Evolutionary conservation across 176 grass and related monocot genomes (phyloP).

Genomic region (Oryza glaberrima): DNA sequence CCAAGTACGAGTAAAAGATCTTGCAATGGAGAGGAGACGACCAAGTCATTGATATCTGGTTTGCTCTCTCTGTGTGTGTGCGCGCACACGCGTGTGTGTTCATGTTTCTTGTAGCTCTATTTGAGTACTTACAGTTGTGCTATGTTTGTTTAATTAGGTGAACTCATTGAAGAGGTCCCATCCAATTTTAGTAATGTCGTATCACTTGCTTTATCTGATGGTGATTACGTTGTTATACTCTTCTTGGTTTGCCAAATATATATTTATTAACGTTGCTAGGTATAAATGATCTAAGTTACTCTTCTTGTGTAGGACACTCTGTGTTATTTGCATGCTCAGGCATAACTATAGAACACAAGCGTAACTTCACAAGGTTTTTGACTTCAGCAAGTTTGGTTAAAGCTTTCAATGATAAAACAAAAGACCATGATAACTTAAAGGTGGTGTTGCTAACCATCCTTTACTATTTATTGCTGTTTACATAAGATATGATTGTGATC

Average conservation of each 20-base stretch:
- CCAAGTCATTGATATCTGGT: background rate
- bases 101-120: conserved; percentile 21
- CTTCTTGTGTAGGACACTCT: background rate
- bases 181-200: background rate
- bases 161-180: background rate
- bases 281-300: background rate
- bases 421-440: background rate
- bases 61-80: background rate
- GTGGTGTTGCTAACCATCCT: conserved; percentile 27
- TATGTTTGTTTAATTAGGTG: conserved; percentile 12
- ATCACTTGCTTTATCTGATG: background rate
- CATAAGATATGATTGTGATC: background rate
- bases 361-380: conserved; percentile 19
- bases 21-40: background rate
- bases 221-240: background rate
- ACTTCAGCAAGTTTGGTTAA: conserved; percentile 33
- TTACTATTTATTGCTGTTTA: background rate
- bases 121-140: background rate
- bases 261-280: background rate
- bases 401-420: background rate
- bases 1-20: background rate
- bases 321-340: conserved; percentile 21
- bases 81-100: background rate
- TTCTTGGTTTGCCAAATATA: background rate
- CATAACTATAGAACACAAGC: background rate